Conservation (phyloP, 371 early-diverging fungal species). For the Mortierella sp. region DNA sequence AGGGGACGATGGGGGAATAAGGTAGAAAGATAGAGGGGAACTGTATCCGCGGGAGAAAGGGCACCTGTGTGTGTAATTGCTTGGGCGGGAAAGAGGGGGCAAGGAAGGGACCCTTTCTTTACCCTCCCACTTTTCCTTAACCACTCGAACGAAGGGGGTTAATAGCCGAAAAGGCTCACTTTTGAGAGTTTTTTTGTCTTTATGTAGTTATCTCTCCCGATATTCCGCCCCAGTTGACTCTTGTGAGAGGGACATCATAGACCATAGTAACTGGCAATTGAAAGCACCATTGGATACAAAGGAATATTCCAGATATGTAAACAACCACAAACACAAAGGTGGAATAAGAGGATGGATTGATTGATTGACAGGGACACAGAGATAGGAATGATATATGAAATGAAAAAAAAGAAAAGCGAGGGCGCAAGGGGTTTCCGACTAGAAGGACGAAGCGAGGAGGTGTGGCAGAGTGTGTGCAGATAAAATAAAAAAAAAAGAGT, state of each 20-base stretch:
- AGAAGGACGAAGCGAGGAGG: not conserved
- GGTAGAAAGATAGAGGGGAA: not conserved
- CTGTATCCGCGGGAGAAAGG: slow-evolving; percentile 4
- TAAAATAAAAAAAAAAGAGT: too few species aligned
- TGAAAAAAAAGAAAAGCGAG: not conserved
- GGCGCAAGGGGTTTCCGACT: not conserved
- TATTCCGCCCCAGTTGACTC: not conserved
- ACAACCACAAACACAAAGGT: slow-evolving; percentile 1
- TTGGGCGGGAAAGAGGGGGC: not conserved
- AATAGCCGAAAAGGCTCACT: not conserved
- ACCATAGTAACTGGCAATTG: not conserved
- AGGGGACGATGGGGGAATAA: not conserved
- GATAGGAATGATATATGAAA: slow-evolving; percentile 5
- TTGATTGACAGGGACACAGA: not conserved
- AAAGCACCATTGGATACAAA: not conserved
- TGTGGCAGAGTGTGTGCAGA: not conserved
- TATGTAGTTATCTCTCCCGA: not conserved
- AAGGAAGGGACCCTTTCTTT: not conserved
- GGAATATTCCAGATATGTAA: slow-evolving; percentile 11
- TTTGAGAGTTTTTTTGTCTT: not conserved
- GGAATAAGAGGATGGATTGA: not conserved
- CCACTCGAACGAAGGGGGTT: slow-evolving; percentile 8
- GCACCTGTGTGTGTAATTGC: not conserved
- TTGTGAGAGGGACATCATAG: not conserved
- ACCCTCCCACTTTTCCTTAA: not conserved